Conservation (phyloP, 2,329 filamentous ascomycete species). For the Colletotrichum orbiculare region DNA sequence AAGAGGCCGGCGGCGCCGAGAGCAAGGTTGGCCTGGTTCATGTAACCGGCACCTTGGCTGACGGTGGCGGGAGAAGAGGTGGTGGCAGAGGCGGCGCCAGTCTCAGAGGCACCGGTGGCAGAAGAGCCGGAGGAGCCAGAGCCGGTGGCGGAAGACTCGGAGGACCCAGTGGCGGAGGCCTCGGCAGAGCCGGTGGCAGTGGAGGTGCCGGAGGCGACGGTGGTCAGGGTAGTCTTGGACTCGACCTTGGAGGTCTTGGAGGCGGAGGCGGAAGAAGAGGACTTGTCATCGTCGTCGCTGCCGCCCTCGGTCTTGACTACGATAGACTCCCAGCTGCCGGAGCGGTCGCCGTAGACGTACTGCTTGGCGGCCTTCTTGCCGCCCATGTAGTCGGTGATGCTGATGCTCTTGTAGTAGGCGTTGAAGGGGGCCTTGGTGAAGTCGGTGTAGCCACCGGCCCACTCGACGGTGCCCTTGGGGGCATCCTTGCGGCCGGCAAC, state of each 20-base stretch:
- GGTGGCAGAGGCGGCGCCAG: slow-evolving; percentile 13
- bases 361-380: slow-evolving; percentile 57
- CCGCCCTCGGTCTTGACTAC: slow-evolving; percentile 49
- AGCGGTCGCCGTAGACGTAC: slow-evolving; percentile 63
- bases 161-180: slow-evolving; percentile 4
- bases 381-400: slow-evolving; percentile 65
- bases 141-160: slow-evolving; percentile 4
- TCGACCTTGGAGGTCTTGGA: slow-evolving; percentile 35
- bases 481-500: slow-evolving; percentile 69
- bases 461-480: slow-evolving; percentile 75
- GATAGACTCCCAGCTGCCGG: slow-evolving; percentile 64
- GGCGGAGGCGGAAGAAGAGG: slow-evolving; percentile 34
- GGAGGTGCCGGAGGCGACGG: slow-evolving; percentile 28
- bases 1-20: slow-evolving; percentile 36
- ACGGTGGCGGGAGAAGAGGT: slow-evolving; percentile 26
- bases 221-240: slow-evolving; percentile 35
- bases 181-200: slow-evolving; percentile 20
- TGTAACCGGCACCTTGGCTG: slow-evolving; percentile 30
- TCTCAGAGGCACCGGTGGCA: slow-evolving; percentile 13
- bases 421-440: slow-evolving; percentile 64
- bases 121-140: slow-evolving; percentile 17
- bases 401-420: slow-evolving; percentile 68
- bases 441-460: slow-evolving; percentile 71
- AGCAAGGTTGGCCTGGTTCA: slow-evolving; percentile 37
- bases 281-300: slow-evolving; percentile 32